A percentile compares a stretch with the other conserved stretches of the same genome.
Evolutionary conservation across 805 yeast species (phyloP).

Genomic region (Candida silvatica): DNA sequence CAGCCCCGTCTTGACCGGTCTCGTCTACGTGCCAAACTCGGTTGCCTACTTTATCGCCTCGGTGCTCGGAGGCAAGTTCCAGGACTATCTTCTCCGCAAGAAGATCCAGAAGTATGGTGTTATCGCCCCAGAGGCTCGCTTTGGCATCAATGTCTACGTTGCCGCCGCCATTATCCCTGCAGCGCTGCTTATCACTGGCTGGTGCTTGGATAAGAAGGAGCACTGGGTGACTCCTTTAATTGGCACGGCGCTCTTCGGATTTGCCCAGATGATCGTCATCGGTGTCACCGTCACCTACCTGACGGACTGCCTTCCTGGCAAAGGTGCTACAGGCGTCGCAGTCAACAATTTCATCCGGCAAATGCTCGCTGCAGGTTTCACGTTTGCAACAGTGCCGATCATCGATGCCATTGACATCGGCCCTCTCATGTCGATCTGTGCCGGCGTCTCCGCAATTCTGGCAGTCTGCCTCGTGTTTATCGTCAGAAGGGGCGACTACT

Average conservation of each 20-base stretch:
- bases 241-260: constrained; percentile 77
- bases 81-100: constrained; percentile 47
- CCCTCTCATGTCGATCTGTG: constrained; percentile 56
- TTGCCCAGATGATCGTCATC: constrained; percentile 76
- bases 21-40: constrained; percentile 78
- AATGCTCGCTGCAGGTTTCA: constrained; percentile 65
- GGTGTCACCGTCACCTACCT: constrained; percentile 75
- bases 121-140: constrained; percentile 67
- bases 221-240: constrained; percentile 76
- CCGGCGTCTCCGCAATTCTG: constrained; percentile 43
- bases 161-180: constrained; percentile 59
- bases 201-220: constrained; percentile 61
- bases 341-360: constrained; percentile 69
- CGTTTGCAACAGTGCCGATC: constrained; percentile 69
- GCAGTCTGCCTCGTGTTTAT: constrained; percentile 35
- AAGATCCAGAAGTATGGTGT: constrained; percentile 53
- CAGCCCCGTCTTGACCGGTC: constrained; percentile 55
- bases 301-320: constrained; percentile 79
- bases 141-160: constrained; percentile 62
- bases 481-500: constrained; percentile 47
- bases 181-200: constrained; percentile 68
- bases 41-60: constrained; percentile 70
- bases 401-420: constrained; percentile 63
- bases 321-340: constrained; percentile 87
- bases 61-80: constrained; percentile 75